phyloP scores from a whole-genome alignment of 371 early-diverging fungal genomes.

The Mucor velutinosus region DNA sequence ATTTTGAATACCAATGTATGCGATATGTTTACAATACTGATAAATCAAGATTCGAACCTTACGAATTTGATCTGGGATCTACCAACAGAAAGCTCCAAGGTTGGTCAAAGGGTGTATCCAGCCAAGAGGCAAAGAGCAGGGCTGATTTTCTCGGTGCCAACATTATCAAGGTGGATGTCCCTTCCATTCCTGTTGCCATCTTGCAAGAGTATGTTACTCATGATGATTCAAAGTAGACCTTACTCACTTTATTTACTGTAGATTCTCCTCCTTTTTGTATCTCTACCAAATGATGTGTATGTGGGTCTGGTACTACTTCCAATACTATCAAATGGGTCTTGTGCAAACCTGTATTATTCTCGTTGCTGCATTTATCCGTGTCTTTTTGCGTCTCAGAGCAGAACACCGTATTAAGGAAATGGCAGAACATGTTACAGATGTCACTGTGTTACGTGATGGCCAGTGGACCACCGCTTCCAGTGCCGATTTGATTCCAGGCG shows the following conservation, averaged over 20 bases:
- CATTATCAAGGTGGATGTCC: conserved; percentile 61
- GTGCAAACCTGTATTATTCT: conserved; percentile 69
- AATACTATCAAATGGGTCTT: conserved; percentile 71
- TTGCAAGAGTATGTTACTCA: conserved; percentile 48
- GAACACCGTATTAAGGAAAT: conserved; percentile 63
- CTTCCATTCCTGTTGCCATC: conserved; percentile 48
- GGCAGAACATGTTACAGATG: conserved; percentile 54
- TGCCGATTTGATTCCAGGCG: conserved; percentile 66
- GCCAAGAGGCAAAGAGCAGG: conserved; percentile 52
- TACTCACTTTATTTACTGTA: neutral
- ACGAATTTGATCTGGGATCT: conserved; percentile 55
- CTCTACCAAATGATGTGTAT: conserved; percentile 74
- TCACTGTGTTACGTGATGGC: conserved; percentile 59
- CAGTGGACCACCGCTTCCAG: conserved; percentile 53
- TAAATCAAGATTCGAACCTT: conserved; percentile 53
- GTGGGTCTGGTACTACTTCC: conserved; percentile 71
- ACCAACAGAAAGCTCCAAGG: conserved; percentile 47
- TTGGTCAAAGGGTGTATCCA: conserved; percentile 51
- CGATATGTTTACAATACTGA: conserved; percentile 64
- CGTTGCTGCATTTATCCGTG: conserved; percentile 66
- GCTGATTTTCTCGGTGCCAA: conserved; percentile 65
- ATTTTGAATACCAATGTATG: conserved; percentile 74
- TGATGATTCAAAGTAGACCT: neutral
- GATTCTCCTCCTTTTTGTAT: conserved; percentile 68
- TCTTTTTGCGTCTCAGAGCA: conserved; percentile 57